Evolutionary conservation across 2,329 filamentous ascomycete genomes (phyloP).

Genomic region (Chrysosporium queenslandicum): DNA sequence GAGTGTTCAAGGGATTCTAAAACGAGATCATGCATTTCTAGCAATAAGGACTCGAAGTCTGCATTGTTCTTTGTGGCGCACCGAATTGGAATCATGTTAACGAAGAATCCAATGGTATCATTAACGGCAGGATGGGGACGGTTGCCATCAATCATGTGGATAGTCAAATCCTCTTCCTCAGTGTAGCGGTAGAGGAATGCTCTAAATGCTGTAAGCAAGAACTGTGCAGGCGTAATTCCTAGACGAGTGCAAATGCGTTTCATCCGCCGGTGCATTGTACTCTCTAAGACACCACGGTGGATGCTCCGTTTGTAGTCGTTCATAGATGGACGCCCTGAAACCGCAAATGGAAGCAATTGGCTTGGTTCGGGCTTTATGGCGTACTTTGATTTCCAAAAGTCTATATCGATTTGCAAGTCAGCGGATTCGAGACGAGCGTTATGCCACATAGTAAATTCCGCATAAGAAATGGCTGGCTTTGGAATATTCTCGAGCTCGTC

Average conservation of each 20-base stretch:
- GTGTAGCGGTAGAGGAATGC: slow-evolving; percentile 20
- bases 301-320: slow-evolving; percentile 16
- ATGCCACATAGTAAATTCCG: slow-evolving; percentile 22
- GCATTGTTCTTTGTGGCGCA: slow-evolving; percentile 10
- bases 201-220: slow-evolving; percentile 20
- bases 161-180: slow-evolving; percentile 19
- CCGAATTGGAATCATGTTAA: slow-evolving; percentile 21
- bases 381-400: slow-evolving; percentile 17
- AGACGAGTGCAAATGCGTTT: slow-evolving; percentile 23
- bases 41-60: slow-evolving; percentile 10
- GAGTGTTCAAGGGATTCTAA: slow-evolving; percentile 17
- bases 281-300: slow-evolving; percentile 16
- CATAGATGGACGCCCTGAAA: slow-evolving; percentile 11
- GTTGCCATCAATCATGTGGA: slow-evolving; percentile 20
- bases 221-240: slow-evolving; percentile 20
- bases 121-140: slow-evolving; percentile 20
- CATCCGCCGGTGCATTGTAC: slow-evolving; percentile 19
- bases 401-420: slow-evolving; percentile 15
- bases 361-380: slow-evolving; percentile 12
- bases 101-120: slow-evolving; percentile 19
- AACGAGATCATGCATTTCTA: slow-evolving; percentile 7
- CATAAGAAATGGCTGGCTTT: slow-evolving; percentile 18
- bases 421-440: slow-evolving; percentile 17
- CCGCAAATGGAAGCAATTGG: slow-evolving; percentile 17
- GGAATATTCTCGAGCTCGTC: slow-evolving; percentile 14